Percentiles rank a stretch among this genome's conserved stretches.
Conservation (phyloP, 2,329 filamentous ascomycete genomes). For the Teratosphaeria viscida region DNA sequence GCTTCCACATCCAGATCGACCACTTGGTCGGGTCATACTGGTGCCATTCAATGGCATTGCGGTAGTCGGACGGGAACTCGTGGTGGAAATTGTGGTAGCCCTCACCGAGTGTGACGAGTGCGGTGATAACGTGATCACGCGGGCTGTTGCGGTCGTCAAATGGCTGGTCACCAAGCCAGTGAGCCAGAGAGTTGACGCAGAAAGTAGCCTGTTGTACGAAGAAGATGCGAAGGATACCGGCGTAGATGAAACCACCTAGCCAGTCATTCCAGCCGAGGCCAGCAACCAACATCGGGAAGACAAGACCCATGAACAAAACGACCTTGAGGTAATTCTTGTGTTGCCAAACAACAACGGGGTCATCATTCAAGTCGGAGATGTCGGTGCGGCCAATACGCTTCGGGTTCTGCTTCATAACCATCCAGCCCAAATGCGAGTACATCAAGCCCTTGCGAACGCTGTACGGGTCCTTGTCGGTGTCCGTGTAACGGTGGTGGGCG, state of each 20-base stretch:
- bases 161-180: constrained; percentile 86
- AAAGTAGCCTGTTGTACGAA: constrained; percentile 88
- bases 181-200: constrained; percentile 83
- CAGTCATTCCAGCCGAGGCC: constrained; percentile 75
- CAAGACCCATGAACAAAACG: constrained; percentile 64
- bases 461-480: constrained; percentile 86
- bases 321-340: constrained; percentile 78
- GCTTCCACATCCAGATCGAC: constrained; percentile 77
- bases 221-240: constrained; percentile 75
- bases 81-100: constrained; percentile 96
- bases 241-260: constrained; percentile 74
- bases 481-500: constrained; percentile 83
- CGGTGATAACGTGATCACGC: constrained; percentile 78
- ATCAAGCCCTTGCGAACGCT: constrained; percentile 79
- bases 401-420: constrained; percentile 88
- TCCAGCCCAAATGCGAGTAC: constrained; percentile 81
- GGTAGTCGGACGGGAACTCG: constrained; percentile 88
- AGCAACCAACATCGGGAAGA: constrained; percentile 64
- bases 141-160: constrained; percentile 90
- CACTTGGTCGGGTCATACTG: constrained; percentile 91
- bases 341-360: constrained; percentile 76
- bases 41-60: constrained; percentile 82
- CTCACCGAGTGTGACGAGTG: constrained; percentile 73
- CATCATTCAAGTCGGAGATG: constrained; percentile 79
- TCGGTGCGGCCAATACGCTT: constrained; percentile 81